Conservation (phyloP, 352 stramenopile genomes). For the Pythium brachiatum region DNA sequence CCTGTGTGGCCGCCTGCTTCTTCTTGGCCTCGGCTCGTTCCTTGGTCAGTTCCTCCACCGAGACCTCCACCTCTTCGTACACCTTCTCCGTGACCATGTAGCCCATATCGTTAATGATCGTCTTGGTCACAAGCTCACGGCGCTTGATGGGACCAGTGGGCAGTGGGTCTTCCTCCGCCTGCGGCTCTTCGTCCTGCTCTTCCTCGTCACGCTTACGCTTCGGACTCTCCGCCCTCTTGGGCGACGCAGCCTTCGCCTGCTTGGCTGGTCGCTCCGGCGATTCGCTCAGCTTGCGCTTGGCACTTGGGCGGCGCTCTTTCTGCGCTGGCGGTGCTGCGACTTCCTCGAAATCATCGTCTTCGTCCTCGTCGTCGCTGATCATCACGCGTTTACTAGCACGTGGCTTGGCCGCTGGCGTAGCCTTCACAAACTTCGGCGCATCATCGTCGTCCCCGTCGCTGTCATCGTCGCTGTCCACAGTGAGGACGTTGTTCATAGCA, state of each 20-base stretch:
- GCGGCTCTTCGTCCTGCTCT: conserved; percentile 16
- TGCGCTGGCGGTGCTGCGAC: conserved; percentile 10
- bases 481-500: conserved; percentile 68
- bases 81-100: conserved; percentile 86
- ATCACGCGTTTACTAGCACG: conserved; percentile 45
- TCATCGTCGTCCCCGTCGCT: conserved; percentile 46
- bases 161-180: conserved; percentile 32
- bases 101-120: conserved; percentile 71
- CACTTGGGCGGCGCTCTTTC: conserved; percentile 1
- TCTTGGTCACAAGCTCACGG: conserved; percentile 63
- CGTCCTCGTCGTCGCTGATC: conserved; percentile 70
- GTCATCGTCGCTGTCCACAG: conserved; percentile 67
- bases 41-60: conserved; percentile 48
- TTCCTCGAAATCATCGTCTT: conserved; percentile 38
- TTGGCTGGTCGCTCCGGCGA: conserved; percentile 26
- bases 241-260: conserved; percentile 2
- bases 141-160: conserved; percentile 39
- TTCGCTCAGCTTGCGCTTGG: conserved; percentile 19
- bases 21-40: conserved; percentile 48
- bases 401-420: conserved; percentile 22
- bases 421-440: conserved; percentile 64
- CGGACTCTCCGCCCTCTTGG: conserved; percentile 8
- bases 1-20: conserved; percentile 41
- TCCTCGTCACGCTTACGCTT: conserved; percentile 24
- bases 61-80: conserved; percentile 70